phyloP scores from a whole-genome alignment of 2,329 filamentous ascomycete genomes.

The Lecanicillium sp. region DNA sequence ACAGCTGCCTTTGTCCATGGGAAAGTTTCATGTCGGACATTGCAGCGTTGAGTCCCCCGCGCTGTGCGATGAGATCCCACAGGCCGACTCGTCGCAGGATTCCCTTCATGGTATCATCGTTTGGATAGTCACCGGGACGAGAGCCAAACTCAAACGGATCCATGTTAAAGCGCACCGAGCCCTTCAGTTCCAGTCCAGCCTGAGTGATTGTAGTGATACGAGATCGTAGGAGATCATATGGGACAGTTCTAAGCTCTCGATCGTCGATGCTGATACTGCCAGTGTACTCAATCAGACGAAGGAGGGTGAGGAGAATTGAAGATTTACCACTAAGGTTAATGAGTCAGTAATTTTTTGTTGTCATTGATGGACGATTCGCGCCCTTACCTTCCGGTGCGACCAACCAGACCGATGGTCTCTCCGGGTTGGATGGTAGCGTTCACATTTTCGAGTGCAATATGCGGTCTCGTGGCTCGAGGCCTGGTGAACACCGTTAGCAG shows the following conservation, averaged over 20 bases:
- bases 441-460: background rate
- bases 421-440: background rate
- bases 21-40: conserved; percentile 1
- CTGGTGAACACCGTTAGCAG: background rate
- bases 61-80: background rate
- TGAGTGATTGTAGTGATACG: conserved; percentile 8
- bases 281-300: conserved; percentile 3
- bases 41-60: background rate
- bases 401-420: background rate
- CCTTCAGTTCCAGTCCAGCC: background rate
- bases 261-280: conserved; percentile 8
- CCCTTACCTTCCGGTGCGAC: conserved; percentile 7
- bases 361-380: too few species aligned
- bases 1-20: background rate
- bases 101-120: background rate
- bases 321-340: background rate
- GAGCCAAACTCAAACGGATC: background rate
- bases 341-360: background rate
- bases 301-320: background rate
- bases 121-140: background rate
- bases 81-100: conserved; percentile 4
- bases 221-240: background rate
- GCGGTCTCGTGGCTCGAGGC: background rate
- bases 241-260: background rate
- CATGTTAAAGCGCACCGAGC: conserved; percentile 3